phyloP scores from a whole-genome alignment of 1,284 basidiomycete genomes.

The Moesziomyces sp. region DNA sequence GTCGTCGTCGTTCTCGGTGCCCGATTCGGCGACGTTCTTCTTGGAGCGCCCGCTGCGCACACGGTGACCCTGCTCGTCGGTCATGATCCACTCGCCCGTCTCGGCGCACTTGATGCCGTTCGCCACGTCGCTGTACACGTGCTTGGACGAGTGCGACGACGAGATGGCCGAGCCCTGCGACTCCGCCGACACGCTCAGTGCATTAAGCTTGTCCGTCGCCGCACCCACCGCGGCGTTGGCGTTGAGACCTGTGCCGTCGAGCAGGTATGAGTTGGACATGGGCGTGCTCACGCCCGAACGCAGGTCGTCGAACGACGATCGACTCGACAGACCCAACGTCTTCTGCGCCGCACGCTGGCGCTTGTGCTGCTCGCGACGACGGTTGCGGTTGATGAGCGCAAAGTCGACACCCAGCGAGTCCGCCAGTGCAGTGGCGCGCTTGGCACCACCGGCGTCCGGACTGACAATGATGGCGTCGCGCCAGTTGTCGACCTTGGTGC shows the following conservation, averaged over 20 bases:
- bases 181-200: slow-evolving; percentile 32
- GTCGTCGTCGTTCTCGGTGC: slow-evolving; percentile 33
- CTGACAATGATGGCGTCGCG: slow-evolving; percentile 90
- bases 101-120: slow-evolving; percentile 69
- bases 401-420: slow-evolving; percentile 97
- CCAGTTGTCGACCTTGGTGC: slow-evolving; percentile 86
- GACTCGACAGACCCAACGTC: slow-evolving; percentile 36
- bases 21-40: slow-evolving; percentile 13
- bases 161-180: slow-evolving; percentile 11
- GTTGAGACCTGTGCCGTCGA: slow-evolving; percentile 44
- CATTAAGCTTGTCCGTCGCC: slow-evolving; percentile 43
- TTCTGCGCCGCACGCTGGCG: slow-evolving; percentile 52
- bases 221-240: slow-evolving; percentile 18
- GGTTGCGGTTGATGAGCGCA: slow-evolving; percentile 92
- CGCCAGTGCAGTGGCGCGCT: slow-evolving; percentile 92
- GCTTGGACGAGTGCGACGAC: slow-evolving; percentile 22
- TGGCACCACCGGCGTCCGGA: slow-evolving; percentile 97
- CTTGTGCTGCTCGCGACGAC: slow-evolving; percentile 61
- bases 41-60: slow-evolving; percentile 55
- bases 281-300: slow-evolving; percentile 54
- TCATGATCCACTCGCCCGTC: slow-evolving; percentile 65
- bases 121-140: slow-evolving; percentile 54
- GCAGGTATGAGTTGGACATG: slow-evolving; percentile 52
- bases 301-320: slow-evolving; percentile 50
- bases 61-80: slow-evolving; percentile 60